A percentile compares a stretch with the other conserved stretches of the same genome.
phyloP scores from a whole-genome alignment of 148 eudicot species.

The Silene latifolia region DNA sequence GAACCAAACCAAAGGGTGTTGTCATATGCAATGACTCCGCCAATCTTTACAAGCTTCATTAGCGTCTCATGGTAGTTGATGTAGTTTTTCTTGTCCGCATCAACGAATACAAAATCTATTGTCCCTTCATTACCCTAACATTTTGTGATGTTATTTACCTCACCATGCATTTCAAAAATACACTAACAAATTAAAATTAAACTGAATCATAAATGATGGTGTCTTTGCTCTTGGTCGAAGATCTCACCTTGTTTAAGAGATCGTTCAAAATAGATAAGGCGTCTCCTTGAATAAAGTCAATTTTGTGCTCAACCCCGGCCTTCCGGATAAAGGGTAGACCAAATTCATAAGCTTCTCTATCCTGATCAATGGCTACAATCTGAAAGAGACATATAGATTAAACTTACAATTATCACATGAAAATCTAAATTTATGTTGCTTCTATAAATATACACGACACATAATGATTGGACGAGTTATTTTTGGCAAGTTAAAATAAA shows the following conservation, averaged over 20 bases:
- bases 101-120: conserved; percentile 35
- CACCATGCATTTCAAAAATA: no score
- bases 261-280: conserved; percentile 17
- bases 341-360: conserved; percentile 32
- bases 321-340: conserved; percentile 34
- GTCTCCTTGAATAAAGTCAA: conserved; percentile 29
- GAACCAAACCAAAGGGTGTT: conserved; percentile 41
- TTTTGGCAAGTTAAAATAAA: not conserved
- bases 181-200: no score
- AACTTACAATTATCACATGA: no score
- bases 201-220: no score
- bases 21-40: conserved; percentile 36
- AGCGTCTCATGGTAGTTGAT: conserved; percentile 32
- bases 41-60: conserved; percentile 31
- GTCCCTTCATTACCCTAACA: conserved; percentile 26
- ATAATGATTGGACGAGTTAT: no score
- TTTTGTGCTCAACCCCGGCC: conserved; percentile 37
- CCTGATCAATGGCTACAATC: conserved; percentile 28
- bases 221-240: no score
- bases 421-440: not conserved
- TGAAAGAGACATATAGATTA: not conserved
- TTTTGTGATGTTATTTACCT: no score
- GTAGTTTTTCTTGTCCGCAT: conserved; percentile 36
- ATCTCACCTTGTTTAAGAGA: conserved; percentile 26
- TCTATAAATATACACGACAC: no score